Base-by-base conservation (phyloP, 306 rosid genomes). In the Casuarina glauca region DNA sequence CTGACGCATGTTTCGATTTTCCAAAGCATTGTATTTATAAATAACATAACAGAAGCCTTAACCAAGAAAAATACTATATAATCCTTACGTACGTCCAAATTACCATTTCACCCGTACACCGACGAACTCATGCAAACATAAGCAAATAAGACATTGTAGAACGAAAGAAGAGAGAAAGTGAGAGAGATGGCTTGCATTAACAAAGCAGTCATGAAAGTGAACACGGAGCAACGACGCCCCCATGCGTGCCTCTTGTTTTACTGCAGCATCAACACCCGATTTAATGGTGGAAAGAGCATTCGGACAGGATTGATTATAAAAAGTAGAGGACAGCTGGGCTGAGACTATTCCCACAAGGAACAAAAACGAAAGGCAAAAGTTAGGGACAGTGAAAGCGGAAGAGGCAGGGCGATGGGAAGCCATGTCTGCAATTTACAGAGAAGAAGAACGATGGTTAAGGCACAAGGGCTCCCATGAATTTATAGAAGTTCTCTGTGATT, bases 201-300 rank as follows among this genome's bases (percentile, higher is more conserved):
- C 97, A 82, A 92, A 92, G 73, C 97, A 92, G 74, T 92, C 97
- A 70, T 92, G 97, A 78, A 92, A 92, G 68, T 92, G 97, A 74
- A 92, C 96, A 66, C 97, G 97, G 1, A 92, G 97, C 20, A 92
- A 62, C 20, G 96, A 92, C 0, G 97, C 97, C 0, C 97, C 97
- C 97, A 92, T 92, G 75, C 97, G 97, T 74, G 68, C 41, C 68
- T 92, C 97, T 0, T n/a, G 83, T 6, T 5, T 44, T 0, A 92
- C 88, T 3, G 96, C 93, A 38, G 87, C 41, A 32, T 0, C 0
- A 4, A 90, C 85, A 10, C 74, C 87, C 0, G 81, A 12, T 32
- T 54, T 83, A 58, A 92, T 90, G 85, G 85, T 83, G 73, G 91
- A 71, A 69, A 92, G 89, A 8, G 82, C 95, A 1, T 19, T 75